These are phyloP conservation scores for Globisporangium nunn DNA, from an alignment of 352 stramenopile genomes.

Conservation along the genomic window DNA sequence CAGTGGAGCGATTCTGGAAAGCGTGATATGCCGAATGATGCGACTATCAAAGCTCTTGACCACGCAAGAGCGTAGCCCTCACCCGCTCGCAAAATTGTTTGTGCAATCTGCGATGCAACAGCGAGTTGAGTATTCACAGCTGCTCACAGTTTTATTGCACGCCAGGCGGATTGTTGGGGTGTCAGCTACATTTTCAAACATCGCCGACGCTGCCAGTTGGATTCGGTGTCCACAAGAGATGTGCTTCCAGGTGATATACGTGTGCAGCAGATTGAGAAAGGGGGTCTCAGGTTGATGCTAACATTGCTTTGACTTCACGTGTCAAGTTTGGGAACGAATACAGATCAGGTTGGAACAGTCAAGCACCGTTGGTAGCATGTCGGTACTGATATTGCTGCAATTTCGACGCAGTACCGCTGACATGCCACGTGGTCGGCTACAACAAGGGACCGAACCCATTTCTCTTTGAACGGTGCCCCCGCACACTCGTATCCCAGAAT, in stretches of 20 bases:
- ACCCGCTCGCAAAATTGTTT: constrained; percentile 21
- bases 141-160: not conserved
- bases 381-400: not conserved
- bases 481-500: not conserved
- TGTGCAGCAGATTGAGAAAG: not conserved
- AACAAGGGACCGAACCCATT: constrained; percentile 19
- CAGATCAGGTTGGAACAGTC: constrained; percentile 19
- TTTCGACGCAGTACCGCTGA: constrained; percentile 20
- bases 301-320: not conserved
- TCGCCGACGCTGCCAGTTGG: constrained; percentile 21
- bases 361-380: not conserved
- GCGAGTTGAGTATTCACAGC: not conserved
- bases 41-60: constrained; percentile 14
- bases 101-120: not conserved
- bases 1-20: constrained; percentile 23
- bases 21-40: constrained; percentile 33
- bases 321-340: constrained; percentile 36
- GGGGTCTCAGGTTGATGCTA: not conserved
- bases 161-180: constrained; percentile 27
- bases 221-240: constrained; percentile 20
- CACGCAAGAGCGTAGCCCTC: constrained; percentile 1
- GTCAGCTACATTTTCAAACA: constrained; percentile 33
- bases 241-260: constrained; percentile 15
- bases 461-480: constrained; percentile 24
- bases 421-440: constrained; percentile 23